A percentile compares a stretch with the other conserved stretches of the same genome.
These are phyloP conservation scores for Carex scoparia DNA, from an alignment of 176 grass and related monocot species.

Conservation along the genomic window DNA sequence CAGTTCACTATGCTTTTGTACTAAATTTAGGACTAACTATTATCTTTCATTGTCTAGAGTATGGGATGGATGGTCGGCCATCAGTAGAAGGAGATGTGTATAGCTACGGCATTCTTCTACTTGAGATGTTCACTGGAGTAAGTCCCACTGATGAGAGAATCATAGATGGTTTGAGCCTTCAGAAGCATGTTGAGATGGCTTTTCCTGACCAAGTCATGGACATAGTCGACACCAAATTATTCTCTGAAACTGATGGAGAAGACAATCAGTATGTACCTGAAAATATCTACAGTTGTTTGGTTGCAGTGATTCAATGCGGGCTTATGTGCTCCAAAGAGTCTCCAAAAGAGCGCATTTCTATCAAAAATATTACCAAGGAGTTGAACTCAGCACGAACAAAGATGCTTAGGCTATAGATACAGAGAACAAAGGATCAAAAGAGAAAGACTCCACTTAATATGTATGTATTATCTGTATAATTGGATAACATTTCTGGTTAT, in stretches of 20 bases:
- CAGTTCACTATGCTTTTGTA: no score
- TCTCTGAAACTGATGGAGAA: not conserved
- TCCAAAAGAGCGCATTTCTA: conserved; percentile 16
- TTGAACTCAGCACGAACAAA: conserved; percentile 26
- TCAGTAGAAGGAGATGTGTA: conserved; percentile 35
- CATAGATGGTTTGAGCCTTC: conserved; percentile 26
- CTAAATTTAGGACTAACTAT: not conserved
- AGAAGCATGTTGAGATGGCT: conserved; percentile 14
- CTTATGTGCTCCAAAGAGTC: conserved; percentile 26
- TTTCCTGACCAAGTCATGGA: conserved; percentile 19
- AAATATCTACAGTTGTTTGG: conserved; percentile 5
- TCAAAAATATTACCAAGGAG: conserved; percentile 18
- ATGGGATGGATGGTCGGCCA: conserved; percentile 28
- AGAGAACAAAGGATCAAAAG: no score
- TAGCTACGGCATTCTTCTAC: not conserved
- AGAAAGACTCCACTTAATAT: not conserved
- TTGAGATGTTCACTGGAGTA: not conserved
- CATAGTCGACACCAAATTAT: conserved; percentile 26
- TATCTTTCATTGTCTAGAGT: conserved; percentile 15
- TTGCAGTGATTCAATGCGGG: conserved; percentile 16
- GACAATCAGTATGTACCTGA: not conserved
- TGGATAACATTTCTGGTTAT: no score
- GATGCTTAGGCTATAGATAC: not conserved
- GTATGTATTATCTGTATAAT: not conserved
- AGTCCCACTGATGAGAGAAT: conserved; percentile 27